A percentile compares a stretch with the other conserved stretches of the same genome.
These are phyloP conservation scores for Aspergillus cejpii DNA, from an alignment of 2,329 filamentous ascomycete genomes.

Conservation along the genomic window DNA sequence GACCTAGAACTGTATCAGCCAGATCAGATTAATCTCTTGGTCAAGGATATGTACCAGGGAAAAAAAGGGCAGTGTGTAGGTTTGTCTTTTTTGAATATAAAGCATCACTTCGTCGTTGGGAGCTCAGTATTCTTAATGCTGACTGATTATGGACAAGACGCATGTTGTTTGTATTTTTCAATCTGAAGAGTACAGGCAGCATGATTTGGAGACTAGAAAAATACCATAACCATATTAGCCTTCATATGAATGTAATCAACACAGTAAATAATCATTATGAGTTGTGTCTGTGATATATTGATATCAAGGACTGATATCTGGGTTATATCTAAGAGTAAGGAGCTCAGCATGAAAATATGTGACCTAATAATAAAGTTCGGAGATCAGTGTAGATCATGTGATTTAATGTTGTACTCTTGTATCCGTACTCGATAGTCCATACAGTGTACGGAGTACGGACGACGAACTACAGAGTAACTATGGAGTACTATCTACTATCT, in stretches of 20 bases:
- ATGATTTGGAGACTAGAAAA: not conserved
- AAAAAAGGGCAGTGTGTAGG: slow-evolving; percentile 44
- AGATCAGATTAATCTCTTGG: not conserved
- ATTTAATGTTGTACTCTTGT: too few relatives aligned
- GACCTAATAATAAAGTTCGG: too few relatives aligned
- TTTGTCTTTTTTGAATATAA: slow-evolving; percentile 6
- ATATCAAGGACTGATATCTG: too few relatives aligned
- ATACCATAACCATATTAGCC: slow-evolving; percentile 10
- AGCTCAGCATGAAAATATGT: too few relatives aligned
- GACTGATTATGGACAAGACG: slow-evolving; percentile 1
- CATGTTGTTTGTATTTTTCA: not conserved
- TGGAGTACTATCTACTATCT: too few relatives aligned
- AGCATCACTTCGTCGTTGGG: slow-evolving; percentile 4
- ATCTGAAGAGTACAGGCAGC: not conserved
- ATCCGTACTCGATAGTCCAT: too few relatives aligned
- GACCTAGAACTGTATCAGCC: slow-evolving; percentile 50
- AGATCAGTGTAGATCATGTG: too few relatives aligned
- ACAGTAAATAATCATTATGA: slow-evolving; percentile 18
- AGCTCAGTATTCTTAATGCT: not conserved
- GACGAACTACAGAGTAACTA: too few relatives aligned
- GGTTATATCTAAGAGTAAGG: too few relatives aligned
- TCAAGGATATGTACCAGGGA: slow-evolving; percentile 33
- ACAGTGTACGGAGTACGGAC: too few relatives aligned
- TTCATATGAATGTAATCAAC: slow-evolving; percentile 12
- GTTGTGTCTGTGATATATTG: not conserved